A percentile compares a stretch with the other conserved stretches of the same genome.
Evolutionary conservation across 805 yeast species (phyloP).

Genomic region (Lipomyces japonicus): DNA sequence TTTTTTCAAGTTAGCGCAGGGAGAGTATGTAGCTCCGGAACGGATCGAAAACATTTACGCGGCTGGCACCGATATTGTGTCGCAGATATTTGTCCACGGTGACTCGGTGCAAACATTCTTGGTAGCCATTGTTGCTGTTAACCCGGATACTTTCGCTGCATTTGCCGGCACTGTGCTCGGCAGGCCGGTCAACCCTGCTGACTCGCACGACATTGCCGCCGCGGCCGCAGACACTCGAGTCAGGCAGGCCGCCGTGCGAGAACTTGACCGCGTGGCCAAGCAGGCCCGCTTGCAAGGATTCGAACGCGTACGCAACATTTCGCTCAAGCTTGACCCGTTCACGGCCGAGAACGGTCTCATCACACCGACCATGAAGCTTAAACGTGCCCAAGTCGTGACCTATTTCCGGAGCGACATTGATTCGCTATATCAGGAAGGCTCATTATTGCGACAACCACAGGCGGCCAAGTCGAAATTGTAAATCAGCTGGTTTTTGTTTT

Average conservation of each 20-base stretch:
- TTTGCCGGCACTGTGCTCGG: constrained; percentile 30
- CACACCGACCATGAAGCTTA: constrained; percentile 64
- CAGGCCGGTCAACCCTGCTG: constrained; percentile 31
- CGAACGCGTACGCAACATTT: constrained; percentile 57
- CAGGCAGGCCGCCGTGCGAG: constrained; percentile 40
- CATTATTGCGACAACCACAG: constrained; percentile 3
- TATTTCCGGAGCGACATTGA: constrained; percentile 43
- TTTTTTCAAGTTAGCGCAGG: constrained; percentile 65
- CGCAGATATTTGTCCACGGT: constrained; percentile 62
- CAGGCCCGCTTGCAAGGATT: constrained; percentile 51
- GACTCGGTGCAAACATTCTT: constrained; percentile 54
- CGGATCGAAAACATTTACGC: constrained; percentile 64
- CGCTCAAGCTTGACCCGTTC: constrained; percentile 56
- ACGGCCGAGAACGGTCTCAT: constrained; percentile 55
- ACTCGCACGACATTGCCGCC: constrained; percentile 34
- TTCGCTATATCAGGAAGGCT: constrained; percentile 50
- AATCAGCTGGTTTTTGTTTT: too few relatives aligned
- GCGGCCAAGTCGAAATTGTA: not conserved
- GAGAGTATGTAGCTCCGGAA: constrained; percentile 72
- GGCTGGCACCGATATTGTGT: constrained; percentile 48
- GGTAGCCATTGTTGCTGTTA: constrained; percentile 62
- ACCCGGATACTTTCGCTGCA: constrained; percentile 44
- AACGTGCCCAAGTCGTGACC: constrained; percentile 49
- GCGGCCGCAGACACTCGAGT: constrained; percentile 39
- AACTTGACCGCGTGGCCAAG: constrained; percentile 41